Base-by-base conservation (phyloP, 2,329 filamentous ascomycete species). In the Ophiostoma montium region DNA sequence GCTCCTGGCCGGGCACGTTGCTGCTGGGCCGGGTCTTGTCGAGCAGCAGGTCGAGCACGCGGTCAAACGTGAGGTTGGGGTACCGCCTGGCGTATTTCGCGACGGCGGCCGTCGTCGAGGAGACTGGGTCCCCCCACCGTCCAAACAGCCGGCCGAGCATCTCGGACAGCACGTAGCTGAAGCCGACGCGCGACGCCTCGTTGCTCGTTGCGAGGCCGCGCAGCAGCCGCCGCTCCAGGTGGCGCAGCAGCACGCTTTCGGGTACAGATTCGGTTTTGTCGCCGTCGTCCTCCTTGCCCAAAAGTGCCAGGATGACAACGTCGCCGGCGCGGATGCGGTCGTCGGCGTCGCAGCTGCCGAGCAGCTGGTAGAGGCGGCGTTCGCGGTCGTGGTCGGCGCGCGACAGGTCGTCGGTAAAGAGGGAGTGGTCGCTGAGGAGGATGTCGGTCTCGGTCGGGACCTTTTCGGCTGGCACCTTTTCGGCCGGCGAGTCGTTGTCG, bases 141-240 rank as follows among this genome's bases (percentile, higher is more conserved):
- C 76, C 76, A 58, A 84, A 84, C 5, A 89, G 66, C 59, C 90
- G 78, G 5, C 76, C 72, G 41, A 95, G 62, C 9, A 94, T 68
- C 64, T 95, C 89, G 0, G 88, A 84, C 56, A 96, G 68, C 0
- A 90, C 90, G 49, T 95, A 73, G 48, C 87, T 94, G 63, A 94
- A 95, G 3, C 92, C 92, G 46, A 92, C 69, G 23, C 92, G 76
- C 16, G 90, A 87, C 12, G 86, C 86, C 67, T 95, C 95, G 50
- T 87, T 81, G 49, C 87, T 83, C 62, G 88, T 95, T 53, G 89
- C 88, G 16, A 96, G 78, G 36, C 92, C 92, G 49, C 86, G 80
- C 62, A 95, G 86, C 35, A 98, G 70, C 23, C 84, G 75, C 60
- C 76, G 76, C 54, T 78, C 75, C 30, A 82, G 65, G 57, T 82